A percentile compares a stretch with the other conserved stretches of the same genome.
These are phyloP conservation scores for Corynascus novoguineensis DNA, from an alignment of 495 filamentous ascomycete genomes.

Conservation along the genomic window DNA sequence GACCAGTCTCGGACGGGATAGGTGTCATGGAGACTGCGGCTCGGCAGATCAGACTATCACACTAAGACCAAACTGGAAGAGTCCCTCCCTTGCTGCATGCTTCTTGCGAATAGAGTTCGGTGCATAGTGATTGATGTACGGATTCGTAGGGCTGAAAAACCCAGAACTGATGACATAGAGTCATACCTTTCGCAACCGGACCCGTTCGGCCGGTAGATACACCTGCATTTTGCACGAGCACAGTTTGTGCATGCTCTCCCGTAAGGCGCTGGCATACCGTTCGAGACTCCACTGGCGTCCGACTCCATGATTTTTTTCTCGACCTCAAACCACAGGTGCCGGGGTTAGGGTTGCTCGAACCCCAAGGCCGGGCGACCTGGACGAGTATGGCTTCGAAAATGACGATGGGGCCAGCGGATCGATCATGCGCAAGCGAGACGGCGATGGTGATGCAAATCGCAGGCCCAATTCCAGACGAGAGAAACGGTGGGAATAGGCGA, in stretches of 20 bases:
- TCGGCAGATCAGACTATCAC: background rate
- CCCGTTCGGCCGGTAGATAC: conserved; percentile 37
- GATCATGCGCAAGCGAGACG: background rate
- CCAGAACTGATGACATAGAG: background rate
- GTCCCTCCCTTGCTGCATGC: background rate
- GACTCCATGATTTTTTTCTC: conserved; percentile 9
- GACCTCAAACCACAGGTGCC: background rate
- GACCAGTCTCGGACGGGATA: conserved; percentile 16
- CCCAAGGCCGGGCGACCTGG: background rate
- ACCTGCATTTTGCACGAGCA: conserved; percentile 52
- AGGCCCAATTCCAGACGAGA: background rate
- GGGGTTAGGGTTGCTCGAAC: conserved; percentile 13
- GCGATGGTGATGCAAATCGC: background rate
- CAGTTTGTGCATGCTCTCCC: conserved; percentile 54
- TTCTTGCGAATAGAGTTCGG: background rate
- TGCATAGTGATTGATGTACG: too few relatives aligned
- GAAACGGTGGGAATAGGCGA: background rate
- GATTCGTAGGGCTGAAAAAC: too few relatives aligned
- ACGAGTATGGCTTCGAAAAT: background rate
- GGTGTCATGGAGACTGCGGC: conserved; percentile 8
- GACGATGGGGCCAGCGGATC: background rate
- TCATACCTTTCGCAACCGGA: conserved; percentile 46
- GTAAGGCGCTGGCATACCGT: conserved; percentile 34
- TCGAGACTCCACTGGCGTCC: background rate
- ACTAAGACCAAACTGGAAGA: background rate